Base-by-base conservation (phyloP, 441 rosid species). In the Populus trichocarpa region DNA sequence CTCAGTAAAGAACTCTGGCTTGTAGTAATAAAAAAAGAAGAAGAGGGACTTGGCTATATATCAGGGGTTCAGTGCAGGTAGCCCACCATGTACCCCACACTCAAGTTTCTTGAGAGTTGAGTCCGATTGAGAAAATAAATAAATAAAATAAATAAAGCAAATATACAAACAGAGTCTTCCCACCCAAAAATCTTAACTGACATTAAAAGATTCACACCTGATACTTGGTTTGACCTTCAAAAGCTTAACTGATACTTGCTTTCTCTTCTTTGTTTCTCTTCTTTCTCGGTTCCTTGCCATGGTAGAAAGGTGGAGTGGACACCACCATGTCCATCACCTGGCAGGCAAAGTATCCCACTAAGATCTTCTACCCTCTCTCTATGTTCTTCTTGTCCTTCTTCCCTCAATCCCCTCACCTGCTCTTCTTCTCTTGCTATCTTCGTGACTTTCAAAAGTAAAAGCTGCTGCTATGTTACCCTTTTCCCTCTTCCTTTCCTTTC, bases 271-370 rank as follows among this genome's bases (percentile, higher is more conserved):
- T 40, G 26, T 70, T 57, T 33, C 22, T 50, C 78, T 73, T 23
- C 33, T 76, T 78, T 71, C 69, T 71, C 69, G 83, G 73, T 78
- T 83, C 28, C 75, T 78, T 78, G 85, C 72, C 82, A 77, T 12
- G 42, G 83, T 74, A 75, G 77, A 88, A 87, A 85, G 79, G 80
- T 83, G 71, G 81, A 82, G 84, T 81, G 83, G 92, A 86, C 81
- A 86, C 86, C 85, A 86, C 79, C 40, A 83, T 88, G 95, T 86
- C 75, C 79, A 87, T 83, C 87, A 81, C 82, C 78, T 82, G 83
- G 68, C 70, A 79, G 90, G 86, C 90, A 94, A 86, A 90, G 84
- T 83, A 92, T 91, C 92, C 91, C 88, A 86, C 88, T 81, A 3
- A 86, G 88, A 89, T 90, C 85, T 81, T 67, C 85, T 70, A 75